A percentile compares a stretch with the other conserved stretches of the same genome.
Evolutionary conservation across 2,329 filamentous ascomycete genomes (phyloP).

Genomic region (Lachnellula suecica): DNA sequence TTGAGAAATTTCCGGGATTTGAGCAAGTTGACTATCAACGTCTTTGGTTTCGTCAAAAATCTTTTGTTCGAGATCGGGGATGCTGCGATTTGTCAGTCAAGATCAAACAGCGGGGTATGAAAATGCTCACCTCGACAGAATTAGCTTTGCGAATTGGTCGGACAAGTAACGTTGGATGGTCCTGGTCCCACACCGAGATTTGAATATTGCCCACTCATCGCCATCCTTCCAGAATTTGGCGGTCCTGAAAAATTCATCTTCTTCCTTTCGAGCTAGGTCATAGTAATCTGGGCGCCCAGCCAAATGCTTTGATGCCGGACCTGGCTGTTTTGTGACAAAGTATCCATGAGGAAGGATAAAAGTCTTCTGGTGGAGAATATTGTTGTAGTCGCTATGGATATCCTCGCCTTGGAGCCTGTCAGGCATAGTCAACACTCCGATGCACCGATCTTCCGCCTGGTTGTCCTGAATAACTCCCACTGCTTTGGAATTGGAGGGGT

Average conservation of each 20-base stretch:
- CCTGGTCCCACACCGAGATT: conserved; percentile 49
- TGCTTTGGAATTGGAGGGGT: conserved; percentile 70
- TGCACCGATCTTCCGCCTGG: conserved; percentile 57
- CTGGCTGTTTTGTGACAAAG: conserved; percentile 72
- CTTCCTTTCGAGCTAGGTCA: conserved; percentile 44
- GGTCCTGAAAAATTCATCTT: conserved; percentile 48
- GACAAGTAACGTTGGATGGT: conserved; percentile 50
- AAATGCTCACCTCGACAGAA: conserved; percentile 32
- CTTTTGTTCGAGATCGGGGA: conserved; percentile 40
- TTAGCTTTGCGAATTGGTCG: conserved; percentile 45
- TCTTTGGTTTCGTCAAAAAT: conserved; percentile 39
- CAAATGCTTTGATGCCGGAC: conserved; percentile 22
- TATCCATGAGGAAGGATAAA: conserved; percentile 73
- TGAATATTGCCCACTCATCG: conserved; percentile 36
- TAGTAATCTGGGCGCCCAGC: conserved; percentile 35
- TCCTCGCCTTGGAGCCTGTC: conserved; percentile 66
- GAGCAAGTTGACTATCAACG: conserved; percentile 54
- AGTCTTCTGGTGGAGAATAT: conserved; percentile 58
- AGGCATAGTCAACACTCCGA: conserved; percentile 83
- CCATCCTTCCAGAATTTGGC: conserved; percentile 42
- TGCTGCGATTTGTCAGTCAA: conserved; percentile 22
- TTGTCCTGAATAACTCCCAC: conserved; percentile 61
- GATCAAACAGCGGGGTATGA: background rate
- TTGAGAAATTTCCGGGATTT: conserved; percentile 64
- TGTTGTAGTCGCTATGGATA: conserved; percentile 63